Evolutionary conservation across 2,329 filamentous ascomycete genomes (phyloP).

Genomic region (Clonostachys sp.): DNA sequence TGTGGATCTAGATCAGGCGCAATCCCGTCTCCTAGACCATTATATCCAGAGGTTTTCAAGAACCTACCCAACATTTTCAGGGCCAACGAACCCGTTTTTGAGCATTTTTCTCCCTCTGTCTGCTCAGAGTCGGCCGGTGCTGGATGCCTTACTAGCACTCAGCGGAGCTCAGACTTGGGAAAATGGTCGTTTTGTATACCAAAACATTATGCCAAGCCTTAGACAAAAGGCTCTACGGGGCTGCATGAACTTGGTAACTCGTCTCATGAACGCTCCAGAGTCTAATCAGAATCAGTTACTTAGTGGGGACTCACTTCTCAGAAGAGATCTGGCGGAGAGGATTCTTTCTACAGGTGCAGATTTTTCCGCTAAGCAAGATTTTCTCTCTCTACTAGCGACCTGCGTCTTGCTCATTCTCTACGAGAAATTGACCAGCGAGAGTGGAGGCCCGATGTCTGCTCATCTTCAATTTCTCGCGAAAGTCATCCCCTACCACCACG

Average conservation of each 20-base stretch:
- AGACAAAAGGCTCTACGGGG: slow-evolving; percentile 8
- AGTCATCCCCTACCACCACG: slow-evolving; percentile 1
- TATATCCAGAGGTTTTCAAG: slow-evolving; percentile 10
- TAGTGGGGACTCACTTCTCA: neutral
- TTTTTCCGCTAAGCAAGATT: neutral
- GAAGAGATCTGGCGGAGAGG: neutral
- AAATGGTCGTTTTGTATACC: slow-evolving; percentile 6
- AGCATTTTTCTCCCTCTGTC: slow-evolving; percentile 7
- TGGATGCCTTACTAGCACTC: slow-evolving; percentile 7
- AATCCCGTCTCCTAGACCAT: slow-evolving; percentile 7
- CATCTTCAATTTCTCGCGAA: slow-evolving; percentile 7
- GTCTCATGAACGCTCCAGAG: neutral
- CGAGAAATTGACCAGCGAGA: slow-evolving; percentile 9
- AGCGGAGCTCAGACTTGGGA: slow-evolving; percentile 9
- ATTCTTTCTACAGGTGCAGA: too few species aligned
- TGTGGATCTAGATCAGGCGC: slow-evolving; percentile 3
- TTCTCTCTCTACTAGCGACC: slow-evolving; percentile 5
- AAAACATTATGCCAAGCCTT: slow-evolving; percentile 5
- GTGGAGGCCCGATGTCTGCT: slow-evolving; percentile 4
- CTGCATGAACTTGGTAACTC: neutral
- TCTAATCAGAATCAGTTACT: neutral
- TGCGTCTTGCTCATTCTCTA: slow-evolving; percentile 8
- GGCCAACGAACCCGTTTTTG: slow-evolving; percentile 9
- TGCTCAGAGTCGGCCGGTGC: slow-evolving; percentile 8
- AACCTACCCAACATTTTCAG: slow-evolving; percentile 8